A percentile compares a stretch with the other conserved stretches of the same genome.
Evolutionary conservation across 805 yeast species (phyloP).

Genomic region (Candida tallmaniae): DNA sequence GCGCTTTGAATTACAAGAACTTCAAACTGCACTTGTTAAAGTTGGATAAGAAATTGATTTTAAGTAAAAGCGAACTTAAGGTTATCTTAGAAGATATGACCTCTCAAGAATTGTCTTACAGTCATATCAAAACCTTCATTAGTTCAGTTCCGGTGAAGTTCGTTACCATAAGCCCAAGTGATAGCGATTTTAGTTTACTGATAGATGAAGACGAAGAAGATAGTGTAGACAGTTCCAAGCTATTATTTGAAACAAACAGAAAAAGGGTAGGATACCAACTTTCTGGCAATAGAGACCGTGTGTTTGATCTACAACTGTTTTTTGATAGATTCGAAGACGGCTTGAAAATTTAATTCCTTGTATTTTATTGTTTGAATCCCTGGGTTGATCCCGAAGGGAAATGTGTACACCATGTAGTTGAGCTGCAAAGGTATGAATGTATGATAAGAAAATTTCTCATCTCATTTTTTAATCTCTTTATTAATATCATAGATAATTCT

Average conservation of each 20-base stretch:
- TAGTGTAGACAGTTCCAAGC: slow-evolving; percentile 12
- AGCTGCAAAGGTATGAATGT: slow-evolving; percentile 8
- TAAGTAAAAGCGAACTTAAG: slow-evolving; percentile 9
- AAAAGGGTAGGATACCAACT: slow-evolving; percentile 10
- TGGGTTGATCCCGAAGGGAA: too few species aligned
- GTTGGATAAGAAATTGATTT: slow-evolving; percentile 7
- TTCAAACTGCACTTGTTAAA: slow-evolving; percentile 8
- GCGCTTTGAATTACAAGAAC: neutral
- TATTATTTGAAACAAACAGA: slow-evolving; percentile 12
- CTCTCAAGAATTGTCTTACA: slow-evolving; percentile 2
- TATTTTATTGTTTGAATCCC: too few species aligned
- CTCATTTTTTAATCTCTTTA: neutral
- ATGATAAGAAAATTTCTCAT: slow-evolving; percentile 2
- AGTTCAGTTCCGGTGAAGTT: slow-evolving; percentile 8
- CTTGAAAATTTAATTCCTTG: slow-evolving; percentile 8
- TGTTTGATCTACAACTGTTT: slow-evolving; percentile 10
- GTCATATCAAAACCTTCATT: slow-evolving; percentile 8
- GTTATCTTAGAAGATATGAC: slow-evolving; percentile 8
- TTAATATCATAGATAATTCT: too few species aligned
- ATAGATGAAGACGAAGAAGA: slow-evolving; percentile 8
- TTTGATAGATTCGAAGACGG: slow-evolving; percentile 13
- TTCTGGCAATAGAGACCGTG: slow-evolving; percentile 9
- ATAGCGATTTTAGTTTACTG: slow-evolving; percentile 14
- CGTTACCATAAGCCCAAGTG: slow-evolving; percentile 10
- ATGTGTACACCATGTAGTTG: too few species aligned